Conservation (phyloP, 805 yeast species). For the Hanseniaspora valbyensis region DNA sequence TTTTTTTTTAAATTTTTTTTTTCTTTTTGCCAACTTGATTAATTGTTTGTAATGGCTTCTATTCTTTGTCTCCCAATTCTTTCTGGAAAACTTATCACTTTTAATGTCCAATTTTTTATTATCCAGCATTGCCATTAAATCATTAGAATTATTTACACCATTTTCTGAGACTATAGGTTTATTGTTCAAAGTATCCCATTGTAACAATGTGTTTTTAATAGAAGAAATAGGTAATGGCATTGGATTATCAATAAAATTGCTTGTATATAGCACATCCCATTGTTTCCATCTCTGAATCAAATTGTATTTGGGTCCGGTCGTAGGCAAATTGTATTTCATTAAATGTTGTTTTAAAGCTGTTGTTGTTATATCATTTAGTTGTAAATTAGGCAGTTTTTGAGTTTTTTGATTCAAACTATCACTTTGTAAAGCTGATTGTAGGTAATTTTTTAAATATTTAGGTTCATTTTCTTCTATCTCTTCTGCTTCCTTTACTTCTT, state of each 20-base stretch:
- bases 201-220: constrained; percentile 43
- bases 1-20: neutral
- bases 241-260: constrained; percentile 58
- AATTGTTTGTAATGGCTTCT: constrained; percentile 33
- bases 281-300: constrained; percentile 66
- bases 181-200: constrained; percentile 50
- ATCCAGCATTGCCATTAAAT: constrained; percentile 13
- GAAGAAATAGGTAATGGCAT: constrained; percentile 49
- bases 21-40: constrained; percentile 32
- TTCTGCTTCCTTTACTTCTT: neutral
- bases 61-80: constrained; percentile 35
- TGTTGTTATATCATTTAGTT: constrained; percentile 26
- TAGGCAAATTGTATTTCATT: constrained; percentile 42
- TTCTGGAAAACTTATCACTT: constrained; percentile 38
- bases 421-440: constrained; percentile 14
- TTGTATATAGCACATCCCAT: constrained; percentile 65
- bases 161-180: constrained; percentile 14
- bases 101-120: constrained; percentile 27
- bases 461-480: neutral
- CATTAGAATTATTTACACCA: neutral
- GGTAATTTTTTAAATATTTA: constrained; percentile 9
- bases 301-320: constrained; percentile 50
- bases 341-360: constrained; percentile 53
- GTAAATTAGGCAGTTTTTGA: constrained; percentile 25
- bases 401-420: neutral